phyloP scores from a whole-genome alignment of 2,329 filamentous ascomycete genomes.

The Neofusicoccum parvum region DNA sequence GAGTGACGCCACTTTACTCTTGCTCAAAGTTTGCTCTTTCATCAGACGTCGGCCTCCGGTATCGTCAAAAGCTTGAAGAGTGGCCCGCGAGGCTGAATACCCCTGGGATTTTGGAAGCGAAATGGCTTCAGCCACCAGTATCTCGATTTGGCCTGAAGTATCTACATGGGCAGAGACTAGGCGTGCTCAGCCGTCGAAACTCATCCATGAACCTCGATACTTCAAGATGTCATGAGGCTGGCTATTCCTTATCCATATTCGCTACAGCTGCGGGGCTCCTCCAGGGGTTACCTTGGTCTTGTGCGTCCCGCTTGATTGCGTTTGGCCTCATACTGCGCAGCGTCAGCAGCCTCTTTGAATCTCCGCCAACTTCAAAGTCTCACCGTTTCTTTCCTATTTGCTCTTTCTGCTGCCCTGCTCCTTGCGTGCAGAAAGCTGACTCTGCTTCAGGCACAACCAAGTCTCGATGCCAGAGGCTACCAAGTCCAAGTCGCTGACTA shows the following conservation, averaged over 20 bases:
- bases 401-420: not conserved
- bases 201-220: not conserved
- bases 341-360: not conserved
- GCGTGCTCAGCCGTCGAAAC: not conserved
- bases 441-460: conserved; percentile 52
- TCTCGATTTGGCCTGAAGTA: not conserved
- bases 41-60: not conserved
- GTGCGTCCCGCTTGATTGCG: not conserved
- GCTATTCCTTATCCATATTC: not conserved
- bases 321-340: not conserved
- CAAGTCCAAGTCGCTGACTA: conserved; percentile 74
- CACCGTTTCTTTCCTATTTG: not conserved
- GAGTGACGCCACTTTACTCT: conserved; percentile 30
- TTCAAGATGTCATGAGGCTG: not conserved
- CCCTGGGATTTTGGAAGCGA: not conserved
- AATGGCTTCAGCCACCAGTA: no score
- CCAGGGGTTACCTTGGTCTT: not conserved
- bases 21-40: not conserved
- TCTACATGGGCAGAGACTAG: not conserved
- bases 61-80: not conserved
- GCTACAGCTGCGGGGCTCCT: not conserved
- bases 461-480: conserved; percentile 59
- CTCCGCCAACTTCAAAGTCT: not conserved
- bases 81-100: not conserved
- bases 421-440: conserved; percentile 23